phyloP scores from a whole-genome alignment of 78 protist genomes.

The Dictyostelium capitatum region DNA sequence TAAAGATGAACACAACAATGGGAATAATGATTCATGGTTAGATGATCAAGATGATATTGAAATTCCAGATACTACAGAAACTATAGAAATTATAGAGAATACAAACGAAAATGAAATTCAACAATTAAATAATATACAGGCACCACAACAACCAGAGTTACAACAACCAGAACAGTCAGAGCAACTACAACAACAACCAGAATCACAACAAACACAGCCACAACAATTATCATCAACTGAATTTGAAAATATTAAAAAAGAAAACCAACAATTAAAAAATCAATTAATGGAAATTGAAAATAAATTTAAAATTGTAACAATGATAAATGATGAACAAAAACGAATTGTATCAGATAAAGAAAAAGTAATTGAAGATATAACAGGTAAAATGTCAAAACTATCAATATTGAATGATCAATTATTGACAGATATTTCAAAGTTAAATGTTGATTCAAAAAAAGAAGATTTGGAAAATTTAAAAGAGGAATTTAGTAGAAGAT shows the following conservation, averaged over 20 bases:
- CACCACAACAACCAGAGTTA: not conserved
- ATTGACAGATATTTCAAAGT: constrained; percentile 18
- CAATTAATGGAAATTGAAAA: constrained; percentile 21
- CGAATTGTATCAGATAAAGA: constrained; percentile 44
- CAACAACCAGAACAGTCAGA: not conserved
- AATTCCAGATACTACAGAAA: not conserved
- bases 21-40: not conserved
- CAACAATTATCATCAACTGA: not conserved
- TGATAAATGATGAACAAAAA: constrained; percentile 55
- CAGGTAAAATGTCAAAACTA: constrained; percentile 23
- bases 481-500: constrained; percentile 71
- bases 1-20: not conserved
- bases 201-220: not conserved
- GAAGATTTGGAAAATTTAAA: constrained; percentile 71
- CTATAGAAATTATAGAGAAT: not conserved
- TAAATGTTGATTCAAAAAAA: constrained; percentile 57
- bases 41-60: constrained; percentile 4
- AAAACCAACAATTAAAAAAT: not conserved
- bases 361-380: constrained; percentile 26
- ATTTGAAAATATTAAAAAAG: not conserved
- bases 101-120: not conserved
- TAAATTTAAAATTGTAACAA: constrained; percentile 37
- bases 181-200: not conserved
- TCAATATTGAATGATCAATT: constrained; percentile 41
- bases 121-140: too few relatives aligned